Conservation (phyloP, 2,329 filamentous ascomycete genomes). For the Cercospora nicotianae region DNA sequence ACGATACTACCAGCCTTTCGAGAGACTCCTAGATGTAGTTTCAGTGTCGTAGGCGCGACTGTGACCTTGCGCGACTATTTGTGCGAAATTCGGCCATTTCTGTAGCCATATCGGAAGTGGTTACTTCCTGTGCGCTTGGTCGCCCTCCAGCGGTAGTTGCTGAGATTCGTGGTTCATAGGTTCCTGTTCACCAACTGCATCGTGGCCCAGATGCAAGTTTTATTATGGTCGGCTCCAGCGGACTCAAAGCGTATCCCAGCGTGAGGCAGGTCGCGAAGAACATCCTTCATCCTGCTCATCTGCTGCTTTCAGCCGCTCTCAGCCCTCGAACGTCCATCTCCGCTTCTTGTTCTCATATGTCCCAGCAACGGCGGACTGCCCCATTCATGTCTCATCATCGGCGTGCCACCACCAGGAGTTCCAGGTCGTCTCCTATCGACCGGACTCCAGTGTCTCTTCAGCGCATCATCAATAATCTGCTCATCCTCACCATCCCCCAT, state of each 20-base stretch:
- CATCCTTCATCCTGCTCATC: neutral
- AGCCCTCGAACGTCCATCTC: constrained; percentile 18
- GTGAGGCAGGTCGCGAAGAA: neutral
- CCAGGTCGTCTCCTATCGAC: constrained; percentile 33
- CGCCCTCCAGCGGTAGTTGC: neutral
- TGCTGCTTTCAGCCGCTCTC: constrained; percentile 14
- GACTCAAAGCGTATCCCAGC: neutral
- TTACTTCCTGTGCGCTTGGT: neutral
- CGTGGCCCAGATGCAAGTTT: neutral
- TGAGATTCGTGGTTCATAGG: neutral
- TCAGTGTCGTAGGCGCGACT: neutral
- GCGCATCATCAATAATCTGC: constrained; percentile 31
- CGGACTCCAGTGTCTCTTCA: constrained; percentile 38
- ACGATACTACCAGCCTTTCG: neutral
- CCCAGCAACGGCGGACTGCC: constrained; percentile 25
- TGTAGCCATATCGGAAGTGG: neutral
- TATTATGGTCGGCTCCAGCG: neutral
- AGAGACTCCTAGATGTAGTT: neutral
- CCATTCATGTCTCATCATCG: constrained; percentile 38
- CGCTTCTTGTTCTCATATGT: constrained; percentile 30
- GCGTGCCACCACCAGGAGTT: constrained; percentile 28
- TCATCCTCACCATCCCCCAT: constrained; percentile 28
- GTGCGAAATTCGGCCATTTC: neutral
- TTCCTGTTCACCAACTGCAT: neutral
- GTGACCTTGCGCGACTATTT: neutral